A percentile compares a stretch with the other conserved stretches of the same genome.
Evolutionary conservation across 108 stramenopile species (phyloP).

Genomic region (Nannochloropsis gaditana): DNA sequence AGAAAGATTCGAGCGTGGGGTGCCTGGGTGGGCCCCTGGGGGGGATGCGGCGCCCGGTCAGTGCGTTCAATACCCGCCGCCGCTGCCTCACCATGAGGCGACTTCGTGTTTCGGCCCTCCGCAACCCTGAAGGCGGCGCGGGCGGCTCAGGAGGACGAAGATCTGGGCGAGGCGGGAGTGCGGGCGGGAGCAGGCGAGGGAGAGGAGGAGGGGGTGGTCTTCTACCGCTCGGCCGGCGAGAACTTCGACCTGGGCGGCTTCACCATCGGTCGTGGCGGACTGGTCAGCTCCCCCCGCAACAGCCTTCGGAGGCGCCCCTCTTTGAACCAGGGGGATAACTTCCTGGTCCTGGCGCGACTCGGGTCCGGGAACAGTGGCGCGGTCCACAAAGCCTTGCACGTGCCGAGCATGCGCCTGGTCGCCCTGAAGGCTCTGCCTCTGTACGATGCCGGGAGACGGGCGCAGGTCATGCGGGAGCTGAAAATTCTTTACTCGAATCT

Average conservation of each 20-base stretch:
- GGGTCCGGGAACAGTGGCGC: background rate
- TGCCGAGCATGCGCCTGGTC: background rate
- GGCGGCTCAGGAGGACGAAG: background rate
- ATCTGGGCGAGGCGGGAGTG: background rate
- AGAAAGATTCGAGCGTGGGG: too few species aligned
- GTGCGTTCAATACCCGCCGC: background rate
- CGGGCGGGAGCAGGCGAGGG: background rate
- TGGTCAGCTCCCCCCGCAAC: conserved; percentile 11
- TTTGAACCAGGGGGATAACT: background rate
- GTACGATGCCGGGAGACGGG: background rate
- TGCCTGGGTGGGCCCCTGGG: too few species aligned
- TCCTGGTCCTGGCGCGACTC: background rate
- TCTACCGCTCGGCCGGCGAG: background rate
- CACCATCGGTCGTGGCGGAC: background rate
- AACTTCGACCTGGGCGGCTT: background rate
- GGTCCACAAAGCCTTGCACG: conserved; percentile 2
- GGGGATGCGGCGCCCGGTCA: too few species aligned
- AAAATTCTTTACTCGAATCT: background rate
- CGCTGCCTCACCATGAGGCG: background rate
- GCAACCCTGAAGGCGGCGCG: background rate
- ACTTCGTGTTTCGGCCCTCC: background rate
- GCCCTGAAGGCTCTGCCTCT: conserved; percentile 13
- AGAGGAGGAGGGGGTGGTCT: background rate
- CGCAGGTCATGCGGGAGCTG: background rate
- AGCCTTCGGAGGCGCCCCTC: background rate